Percentiles rank a stretch among this genome's conserved stretches.
Conservation (phyloP, 345 rosid species). For the Turnera subulata region DNA sequence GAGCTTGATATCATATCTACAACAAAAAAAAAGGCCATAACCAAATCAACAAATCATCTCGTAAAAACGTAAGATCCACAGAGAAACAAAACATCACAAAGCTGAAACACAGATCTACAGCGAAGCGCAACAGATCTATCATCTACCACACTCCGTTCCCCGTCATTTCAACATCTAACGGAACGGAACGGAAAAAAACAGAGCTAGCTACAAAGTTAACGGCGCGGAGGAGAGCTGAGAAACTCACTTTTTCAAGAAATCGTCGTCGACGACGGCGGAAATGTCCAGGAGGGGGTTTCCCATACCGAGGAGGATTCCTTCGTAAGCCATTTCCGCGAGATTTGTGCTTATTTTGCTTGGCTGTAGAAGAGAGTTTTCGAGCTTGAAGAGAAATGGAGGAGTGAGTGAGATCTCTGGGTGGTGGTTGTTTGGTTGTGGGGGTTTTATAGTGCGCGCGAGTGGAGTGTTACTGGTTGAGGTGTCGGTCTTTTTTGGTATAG, state of each 20-base stretch:
- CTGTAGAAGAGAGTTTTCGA: too few species aligned
- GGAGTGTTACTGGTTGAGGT: too few species aligned
- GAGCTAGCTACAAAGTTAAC: too few species aligned
- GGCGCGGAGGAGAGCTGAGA: conserved; percentile 7
- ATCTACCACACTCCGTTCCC: conserved; percentile 2
- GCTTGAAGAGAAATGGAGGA: too few species aligned
- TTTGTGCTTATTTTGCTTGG: neutral
- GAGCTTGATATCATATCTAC: conserved; percentile 77
- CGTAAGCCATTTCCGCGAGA: conserved; percentile 56
- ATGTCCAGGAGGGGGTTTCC: conserved; percentile 99
- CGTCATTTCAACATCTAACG: neutral
- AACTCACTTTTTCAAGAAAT: conserved; percentile 66
- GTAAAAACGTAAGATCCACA: neutral
- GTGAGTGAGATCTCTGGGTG: conserved; percentile 2
- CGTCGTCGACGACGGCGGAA: conserved; percentile 86
- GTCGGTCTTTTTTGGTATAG: neutral
- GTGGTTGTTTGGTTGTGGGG: neutral
- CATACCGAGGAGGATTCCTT: conserved; percentile 76
- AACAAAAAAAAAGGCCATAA: neutral
- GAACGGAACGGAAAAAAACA: neutral
- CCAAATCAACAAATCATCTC: neutral
- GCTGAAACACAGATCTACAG: neutral
- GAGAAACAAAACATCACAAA: neutral
- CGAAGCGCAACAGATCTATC: neutral
- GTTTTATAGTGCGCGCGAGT: too few species aligned